Conservation (phyloP, 1,139 yeast genomes). For the Trichomonascaceae sp. region DNA sequence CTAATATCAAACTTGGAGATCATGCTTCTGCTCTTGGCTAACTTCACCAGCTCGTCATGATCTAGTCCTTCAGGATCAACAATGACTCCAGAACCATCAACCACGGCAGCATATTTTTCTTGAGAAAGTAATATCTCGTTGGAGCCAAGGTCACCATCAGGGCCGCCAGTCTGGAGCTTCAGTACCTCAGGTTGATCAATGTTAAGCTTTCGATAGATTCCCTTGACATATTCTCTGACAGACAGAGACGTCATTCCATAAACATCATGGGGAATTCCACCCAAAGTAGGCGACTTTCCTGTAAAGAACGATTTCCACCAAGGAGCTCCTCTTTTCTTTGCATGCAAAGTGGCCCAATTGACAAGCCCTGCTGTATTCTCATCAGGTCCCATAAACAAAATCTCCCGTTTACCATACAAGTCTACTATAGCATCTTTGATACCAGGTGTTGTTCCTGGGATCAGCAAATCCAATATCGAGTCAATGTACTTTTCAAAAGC, state of each 20-base stretch:
- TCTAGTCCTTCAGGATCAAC: conserved; percentile 89
- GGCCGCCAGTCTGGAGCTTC: conserved; percentile 97
- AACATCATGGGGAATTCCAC: conserved; percentile 98
- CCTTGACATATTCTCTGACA: conserved; percentile 87
- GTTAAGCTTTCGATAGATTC: conserved; percentile 73
- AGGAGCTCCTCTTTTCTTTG: conserved; percentile 87
- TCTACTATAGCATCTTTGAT: conserved; percentile 84
- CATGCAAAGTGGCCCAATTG: conserved; percentile 98
- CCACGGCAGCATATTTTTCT: conserved; percentile 80
- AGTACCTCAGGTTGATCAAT: conserved; percentile 55
- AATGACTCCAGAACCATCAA: conserved; percentile 94
- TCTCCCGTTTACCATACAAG: conserved; percentile 76
- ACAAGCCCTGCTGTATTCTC: conserved; percentile 96
- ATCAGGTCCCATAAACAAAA: conserved; percentile 95
- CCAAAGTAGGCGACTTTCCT: conserved; percentile 85
- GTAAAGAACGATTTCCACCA: conserved; percentile 99
- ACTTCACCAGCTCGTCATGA: conserved; percentile 66
- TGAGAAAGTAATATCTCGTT: conserved; percentile 85
- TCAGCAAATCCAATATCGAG: conserved; percentile 77
- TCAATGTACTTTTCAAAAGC: conserved; percentile 93
- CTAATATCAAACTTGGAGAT: conserved; percentile 62
- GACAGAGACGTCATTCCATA: conserved; percentile 97
- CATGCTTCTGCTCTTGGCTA: conserved; percentile 76
- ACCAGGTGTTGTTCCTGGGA: conserved; percentile 66
- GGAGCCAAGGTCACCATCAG: conserved; percentile 97